phyloP scores from a whole-genome alignment of 306 rosid species.

The Ormosia emarginata region DNA sequence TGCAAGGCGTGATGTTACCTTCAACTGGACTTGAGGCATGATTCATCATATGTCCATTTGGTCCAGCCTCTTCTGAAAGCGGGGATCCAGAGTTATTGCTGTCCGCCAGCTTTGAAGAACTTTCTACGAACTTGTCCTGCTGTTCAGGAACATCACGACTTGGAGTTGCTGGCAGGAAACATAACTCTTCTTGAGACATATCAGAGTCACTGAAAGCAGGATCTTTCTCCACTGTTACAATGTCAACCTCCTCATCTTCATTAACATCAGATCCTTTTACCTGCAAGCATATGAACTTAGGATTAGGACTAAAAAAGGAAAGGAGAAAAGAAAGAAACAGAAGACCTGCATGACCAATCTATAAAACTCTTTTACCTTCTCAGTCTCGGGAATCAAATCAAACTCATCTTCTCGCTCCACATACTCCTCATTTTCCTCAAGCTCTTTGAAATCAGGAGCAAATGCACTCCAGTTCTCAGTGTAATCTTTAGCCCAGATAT shows the following conservation, averaged over 20 bases:
- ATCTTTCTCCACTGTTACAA: constrained; percentile 72
- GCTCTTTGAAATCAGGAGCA: constrained; percentile 99
- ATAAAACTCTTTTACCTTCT: constrained; percentile 54
- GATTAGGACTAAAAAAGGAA: neutral
- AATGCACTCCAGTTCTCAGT: constrained; percentile 99
- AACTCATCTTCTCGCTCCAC: constrained; percentile 94
- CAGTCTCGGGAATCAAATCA: constrained; percentile 88
- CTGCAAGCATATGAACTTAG: constrained; percentile 38
- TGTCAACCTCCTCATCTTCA: constrained; percentile 90
- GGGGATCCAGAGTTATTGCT: constrained; percentile 90
- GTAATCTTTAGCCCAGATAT: constrained; percentile 97
- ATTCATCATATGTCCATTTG: constrained; percentile 63
- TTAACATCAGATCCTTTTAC: constrained; percentile 72
- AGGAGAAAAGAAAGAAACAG: neutral
- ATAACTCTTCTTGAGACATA: constrained; percentile 79
- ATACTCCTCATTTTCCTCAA: constrained; percentile 95
- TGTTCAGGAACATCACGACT: constrained; percentile 60
- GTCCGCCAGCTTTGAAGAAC: constrained; percentile 68
- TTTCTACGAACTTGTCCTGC: constrained; percentile 68
- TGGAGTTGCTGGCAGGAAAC: constrained; percentile 89
- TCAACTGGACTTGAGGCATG: constrained; percentile 78
- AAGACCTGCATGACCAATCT: neutral
- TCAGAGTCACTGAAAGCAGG: constrained; percentile 87
- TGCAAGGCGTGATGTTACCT: constrained; percentile 42
- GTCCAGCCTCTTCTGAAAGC: constrained; percentile 80